Percentiles rank a stretch among this genome's conserved stretches.
Evolutionary conservation across 257 asterid species (phyloP).

Genomic region (Fraxinus excelsior): DNA sequence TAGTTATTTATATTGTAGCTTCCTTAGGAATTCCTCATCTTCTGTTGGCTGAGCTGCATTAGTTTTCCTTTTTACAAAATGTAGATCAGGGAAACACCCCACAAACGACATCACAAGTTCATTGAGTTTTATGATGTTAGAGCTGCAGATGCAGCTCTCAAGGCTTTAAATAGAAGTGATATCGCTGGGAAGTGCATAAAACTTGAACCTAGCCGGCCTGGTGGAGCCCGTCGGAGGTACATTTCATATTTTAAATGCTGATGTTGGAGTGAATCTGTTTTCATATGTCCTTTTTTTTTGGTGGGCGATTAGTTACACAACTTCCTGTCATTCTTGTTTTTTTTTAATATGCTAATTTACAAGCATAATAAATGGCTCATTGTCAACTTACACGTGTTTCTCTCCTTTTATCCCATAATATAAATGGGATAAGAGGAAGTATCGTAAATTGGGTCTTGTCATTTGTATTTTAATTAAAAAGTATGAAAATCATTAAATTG

Average conservation of each 20-base stretch:
- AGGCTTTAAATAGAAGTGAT: conserved; percentile 85
- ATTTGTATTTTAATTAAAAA: neutral
- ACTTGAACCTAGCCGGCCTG: conserved; percentile 99
- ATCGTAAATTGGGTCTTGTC: neutral
- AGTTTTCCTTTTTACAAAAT: conserved; percentile 28
- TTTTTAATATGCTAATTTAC: no score
- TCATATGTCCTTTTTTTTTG: no score
- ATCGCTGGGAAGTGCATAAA: conserved; percentile 90
- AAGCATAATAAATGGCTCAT: no score
- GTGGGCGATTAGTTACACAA: no score
- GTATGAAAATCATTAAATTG: neutral
- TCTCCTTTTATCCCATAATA: neutral
- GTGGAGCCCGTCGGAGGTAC: conserved; percentile 94
- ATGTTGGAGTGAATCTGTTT: no score
- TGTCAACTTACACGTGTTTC: neutral
- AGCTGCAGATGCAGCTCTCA: conserved; percentile 92
- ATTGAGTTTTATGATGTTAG: conserved; percentile 92
- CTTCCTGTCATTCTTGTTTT: no score
- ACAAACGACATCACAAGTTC: conserved; percentile 93
- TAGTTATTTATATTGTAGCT: neutral
- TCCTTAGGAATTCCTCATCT: neutral
- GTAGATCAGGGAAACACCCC: conserved; percentile 95
- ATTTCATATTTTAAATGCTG: neutral
- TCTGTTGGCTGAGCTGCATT: neutral
- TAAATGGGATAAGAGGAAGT: neutral